Conservation (phyloP, 2,329 filamentous ascomycete species). For the Ophiostoma sp. region DNA sequence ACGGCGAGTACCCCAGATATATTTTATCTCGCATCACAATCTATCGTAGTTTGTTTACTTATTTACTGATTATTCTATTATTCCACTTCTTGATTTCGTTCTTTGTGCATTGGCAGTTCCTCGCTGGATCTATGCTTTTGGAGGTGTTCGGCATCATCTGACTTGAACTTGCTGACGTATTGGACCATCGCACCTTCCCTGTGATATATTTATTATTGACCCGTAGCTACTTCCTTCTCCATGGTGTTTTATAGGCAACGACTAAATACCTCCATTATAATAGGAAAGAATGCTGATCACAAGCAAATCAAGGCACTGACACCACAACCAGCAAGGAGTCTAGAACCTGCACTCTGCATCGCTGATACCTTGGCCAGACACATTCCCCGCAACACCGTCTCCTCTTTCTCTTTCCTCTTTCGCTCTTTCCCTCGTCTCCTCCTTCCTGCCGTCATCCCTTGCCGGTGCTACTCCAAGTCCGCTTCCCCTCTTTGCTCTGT, state of each 20-base stretch:
- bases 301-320: background rate
- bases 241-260: background rate
- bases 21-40: background rate
- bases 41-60: background rate
- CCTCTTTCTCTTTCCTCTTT: background rate
- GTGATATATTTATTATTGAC: background rate
- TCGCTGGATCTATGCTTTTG: background rate
- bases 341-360: background rate
- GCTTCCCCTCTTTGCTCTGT: constrained; percentile 7
- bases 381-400: constrained; percentile 6
- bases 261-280: background rate
- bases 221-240: background rate
- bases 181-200: background rate
- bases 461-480: background rate
- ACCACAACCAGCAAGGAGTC: background rate
- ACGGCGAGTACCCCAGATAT: constrained; percentile 4
- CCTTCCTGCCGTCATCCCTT: constrained; percentile 1
- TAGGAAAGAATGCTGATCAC: background rate
- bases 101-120: background rate
- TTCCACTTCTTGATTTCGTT: background rate
- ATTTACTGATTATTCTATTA: background rate
- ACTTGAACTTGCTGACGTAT: background rate
- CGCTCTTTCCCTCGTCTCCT: background rate
- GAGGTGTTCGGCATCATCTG: background rate
- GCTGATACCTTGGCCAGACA: background rate